phyloP scores from a whole-genome alignment of 768 basidiomycete genomes.

The Termitomyces titanicus region DNA sequence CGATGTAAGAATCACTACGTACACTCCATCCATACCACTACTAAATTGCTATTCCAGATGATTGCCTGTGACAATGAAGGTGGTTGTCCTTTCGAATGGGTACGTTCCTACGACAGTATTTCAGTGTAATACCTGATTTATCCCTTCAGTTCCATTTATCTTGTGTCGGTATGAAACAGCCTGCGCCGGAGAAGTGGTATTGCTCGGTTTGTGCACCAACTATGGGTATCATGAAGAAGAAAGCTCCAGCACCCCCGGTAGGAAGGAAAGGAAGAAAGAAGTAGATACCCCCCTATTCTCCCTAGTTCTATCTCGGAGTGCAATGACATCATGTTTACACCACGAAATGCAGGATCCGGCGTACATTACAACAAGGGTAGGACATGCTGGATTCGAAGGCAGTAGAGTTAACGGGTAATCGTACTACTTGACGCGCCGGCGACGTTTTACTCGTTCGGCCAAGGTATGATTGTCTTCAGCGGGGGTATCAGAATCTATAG shows the following conservation, averaged over 20 bases:
- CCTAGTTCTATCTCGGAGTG: neutral
- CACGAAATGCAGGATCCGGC: too few species aligned
- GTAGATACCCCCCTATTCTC: neutral
- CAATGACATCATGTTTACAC: too few species aligned
- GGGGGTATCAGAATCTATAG: neutral
- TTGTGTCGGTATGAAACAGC: conserved; percentile 54
- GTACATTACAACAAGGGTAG: too few species aligned
- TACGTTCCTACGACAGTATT: conserved; percentile 25
- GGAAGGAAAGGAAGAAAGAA: conserved; percentile 23
- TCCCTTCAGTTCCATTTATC: conserved; percentile 52
- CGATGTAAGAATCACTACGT: conserved; percentile 33
- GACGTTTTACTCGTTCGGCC: conserved; percentile 40
- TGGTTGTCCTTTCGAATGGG: conserved; percentile 71
- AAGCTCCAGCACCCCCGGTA: conserved; percentile 20
- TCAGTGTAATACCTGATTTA: neutral
- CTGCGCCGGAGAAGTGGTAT: conserved; percentile 50
- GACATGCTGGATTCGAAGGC: too few species aligned
- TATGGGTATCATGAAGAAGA: conserved; percentile 13
- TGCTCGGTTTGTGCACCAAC: conserved; percentile 45
- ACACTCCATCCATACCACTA: neutral
- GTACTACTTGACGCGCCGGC: conserved; percentile 22
- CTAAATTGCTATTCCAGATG: conserved; percentile 39
- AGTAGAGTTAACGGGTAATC: neutral
- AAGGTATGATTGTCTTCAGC: conserved; percentile 21
- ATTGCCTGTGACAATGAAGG: conserved; percentile 68